Conservation (phyloP, 2,329 filamentous ascomycete genomes). For the Xylariaceae sp. region DNA sequence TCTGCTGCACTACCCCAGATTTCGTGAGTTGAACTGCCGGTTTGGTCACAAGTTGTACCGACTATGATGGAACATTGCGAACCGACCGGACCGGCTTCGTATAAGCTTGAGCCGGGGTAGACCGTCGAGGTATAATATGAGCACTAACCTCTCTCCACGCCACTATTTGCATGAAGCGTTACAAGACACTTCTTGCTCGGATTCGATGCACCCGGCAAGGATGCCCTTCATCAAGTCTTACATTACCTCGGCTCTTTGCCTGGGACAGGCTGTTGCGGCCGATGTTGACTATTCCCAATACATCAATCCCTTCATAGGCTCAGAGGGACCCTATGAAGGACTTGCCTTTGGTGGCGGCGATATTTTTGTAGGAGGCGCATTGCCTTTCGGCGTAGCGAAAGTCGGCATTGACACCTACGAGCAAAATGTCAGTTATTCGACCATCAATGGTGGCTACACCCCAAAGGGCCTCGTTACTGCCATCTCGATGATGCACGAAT, state of each 20-base stretch:
- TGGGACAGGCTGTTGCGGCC: background rate
- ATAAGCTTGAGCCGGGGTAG: no score
- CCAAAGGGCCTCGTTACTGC: conserved; percentile 45
- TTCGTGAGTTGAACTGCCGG: background rate
- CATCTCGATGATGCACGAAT: conserved; percentile 54
- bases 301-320: conserved; percentile 50
- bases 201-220: background rate
- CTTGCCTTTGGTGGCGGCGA: conserved; percentile 37
- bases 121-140: no score
- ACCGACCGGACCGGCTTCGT: no score
- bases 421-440: conserved; percentile 11
- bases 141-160: no score
- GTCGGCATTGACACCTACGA: conserved; percentile 39
- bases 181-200: background rate
- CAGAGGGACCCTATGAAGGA: conserved; percentile 7
- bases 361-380: conserved; percentile 42
- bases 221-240: background rate
- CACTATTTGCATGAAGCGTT: no score
- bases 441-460: conserved; percentile 37
- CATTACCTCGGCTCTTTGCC: background rate
- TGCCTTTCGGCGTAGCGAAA: conserved; percentile 45
- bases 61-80: background rate
- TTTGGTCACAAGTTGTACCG: background rate
- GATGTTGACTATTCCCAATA: conserved; percentile 31
- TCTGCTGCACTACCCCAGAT: background rate